Base-by-base conservation (phyloP, 2,329 filamentous ascomycete species). In the Colletotrichum scovillei region DNA sequence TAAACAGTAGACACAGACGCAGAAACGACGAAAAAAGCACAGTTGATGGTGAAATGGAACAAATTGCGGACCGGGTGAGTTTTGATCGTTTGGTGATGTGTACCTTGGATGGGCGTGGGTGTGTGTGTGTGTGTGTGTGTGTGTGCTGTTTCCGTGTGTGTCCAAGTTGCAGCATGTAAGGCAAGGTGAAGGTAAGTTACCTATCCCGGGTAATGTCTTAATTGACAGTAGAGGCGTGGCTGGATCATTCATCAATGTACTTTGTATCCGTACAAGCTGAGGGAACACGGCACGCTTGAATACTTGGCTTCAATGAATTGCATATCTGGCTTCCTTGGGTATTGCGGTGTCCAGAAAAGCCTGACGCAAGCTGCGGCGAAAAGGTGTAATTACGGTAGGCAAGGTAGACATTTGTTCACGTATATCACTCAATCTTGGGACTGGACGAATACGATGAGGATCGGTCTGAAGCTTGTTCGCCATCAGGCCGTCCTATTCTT, bases 331-430 rank as follows among this genome's bases (percentile, higher is more conserved):
- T 32, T 26, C 30, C 52, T 42, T 42, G 16, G 38, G 38, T 42
- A 19, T 42, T 42, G 3, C 16, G 1, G 28, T 35, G 60, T 32
- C n/a, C 19, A 53, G 16, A 28, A 46, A n/a, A 38, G n/a, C 60
- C 67, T 69, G 67, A 69, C 52, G 67, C 67, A 69, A 65, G 35
- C 52, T 71, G 56, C 22, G 49, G 68, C 63, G 32, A 67, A 38
- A 46, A 42, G 30, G 63, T 38, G 49, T 62, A 42, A 53, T 7
- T 19, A 30, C n/a, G 32, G 6, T 14, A 53, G 56, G 38, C 2
- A 53, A 9, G 5, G 38, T 42, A 42, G 38, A 3, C 16, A 42
- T 14, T 14, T 19, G 7, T 42, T 42, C 38, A 42, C 2, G 38
- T 42, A 42, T 63, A 30, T 14, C 53, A 19, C 28, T 24, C 12